These are phyloP conservation scores for Phaffia australis DNA, from an alignment of 768 basidiomycete species.

Conservation along the genomic window DNA sequence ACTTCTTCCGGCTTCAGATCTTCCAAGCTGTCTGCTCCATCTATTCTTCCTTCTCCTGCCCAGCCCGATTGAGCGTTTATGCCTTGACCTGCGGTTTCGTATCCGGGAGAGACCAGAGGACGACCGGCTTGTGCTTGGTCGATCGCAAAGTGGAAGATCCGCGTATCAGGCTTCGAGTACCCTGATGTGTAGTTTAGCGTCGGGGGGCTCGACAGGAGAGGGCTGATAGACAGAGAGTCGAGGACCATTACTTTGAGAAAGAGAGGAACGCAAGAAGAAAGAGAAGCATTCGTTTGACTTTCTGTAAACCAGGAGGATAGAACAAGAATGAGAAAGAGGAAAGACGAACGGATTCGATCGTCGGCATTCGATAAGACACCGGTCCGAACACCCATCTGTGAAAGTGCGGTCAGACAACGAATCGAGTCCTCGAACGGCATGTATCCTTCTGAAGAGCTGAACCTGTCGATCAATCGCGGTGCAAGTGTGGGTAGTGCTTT, in stretches of 20 bases:
- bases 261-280: background rate
- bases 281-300: background rate
- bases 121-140: background rate
- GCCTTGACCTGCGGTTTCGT: too few species aligned
- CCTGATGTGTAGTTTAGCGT: constrained; percentile 16
- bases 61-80: too few species aligned
- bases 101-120: too few species aligned
- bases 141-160: background rate
- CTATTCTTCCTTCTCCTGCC: too few species aligned
- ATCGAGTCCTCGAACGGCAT: constrained; percentile 11
- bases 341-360: constrained; percentile 16
- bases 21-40: too few species aligned
- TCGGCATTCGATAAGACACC: constrained; percentile 23
- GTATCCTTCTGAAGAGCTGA: constrained; percentile 17
- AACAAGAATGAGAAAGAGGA: background rate
- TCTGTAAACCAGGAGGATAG: background rate
- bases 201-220: constrained; percentile 18
- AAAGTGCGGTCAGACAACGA: constrained; percentile 5
- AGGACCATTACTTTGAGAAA: constrained; percentile 11
- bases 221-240: constrained; percentile 5
- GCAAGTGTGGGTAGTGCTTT: constrained; percentile 1
- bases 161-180: constrained; percentile 15
- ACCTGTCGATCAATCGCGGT: constrained; percentile 1
- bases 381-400: constrained; percentile 5
- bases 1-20: background rate